A percentile compares a stretch with the other conserved stretches of the same genome.
These are phyloP conservation scores for Raddia guianensis DNA, from an alignment of 176 grass and related monocot genomes.

Conservation along the genomic window DNA sequence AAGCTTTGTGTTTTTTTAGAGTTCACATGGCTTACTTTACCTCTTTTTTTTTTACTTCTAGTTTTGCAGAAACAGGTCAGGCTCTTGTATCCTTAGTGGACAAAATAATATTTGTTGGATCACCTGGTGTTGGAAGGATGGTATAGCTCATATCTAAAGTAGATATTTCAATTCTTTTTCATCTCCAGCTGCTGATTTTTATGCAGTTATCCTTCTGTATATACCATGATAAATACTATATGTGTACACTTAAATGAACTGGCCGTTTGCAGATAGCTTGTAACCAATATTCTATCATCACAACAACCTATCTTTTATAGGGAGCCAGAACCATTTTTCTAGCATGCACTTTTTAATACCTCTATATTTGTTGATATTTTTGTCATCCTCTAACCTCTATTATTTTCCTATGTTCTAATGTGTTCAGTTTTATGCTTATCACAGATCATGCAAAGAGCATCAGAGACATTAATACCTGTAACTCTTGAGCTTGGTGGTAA, in stretches of 20 bases:
- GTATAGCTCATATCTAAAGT: conserved; percentile 48
- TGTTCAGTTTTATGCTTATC: conserved; percentile 38
- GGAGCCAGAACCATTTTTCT: background rate
- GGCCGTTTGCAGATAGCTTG: background rate
- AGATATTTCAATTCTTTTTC: conserved; percentile 7
- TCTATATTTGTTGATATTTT: conserved; percentile 23
- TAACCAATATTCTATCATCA: conserved; percentile 3
- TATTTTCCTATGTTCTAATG: conserved; percentile 21
- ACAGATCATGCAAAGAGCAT: conserved; percentile 94
- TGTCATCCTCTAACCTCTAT: background rate
- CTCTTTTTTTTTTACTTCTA: conserved; percentile 39
- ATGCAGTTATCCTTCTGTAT: background rate
- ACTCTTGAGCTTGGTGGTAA: conserved; percentile 97
- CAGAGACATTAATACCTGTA: conserved; percentile 93
- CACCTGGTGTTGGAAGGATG: conserved; percentile 96
- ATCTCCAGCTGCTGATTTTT: conserved; percentile 17
- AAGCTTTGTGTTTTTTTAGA: conserved; percentile 24
- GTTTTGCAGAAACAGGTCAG: conserved; percentile 96
- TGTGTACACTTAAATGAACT: background rate
- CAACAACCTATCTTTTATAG: background rate
- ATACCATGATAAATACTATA: conserved; percentile 9
- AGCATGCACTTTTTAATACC: background rate
- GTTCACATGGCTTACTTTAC: background rate
- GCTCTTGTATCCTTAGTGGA: conserved; percentile 93
- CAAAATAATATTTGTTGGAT: conserved; percentile 99